phyloP scores from a whole-genome alignment of 768 basidiomycete genomes.

The Tephrocybe sp. region DNA sequence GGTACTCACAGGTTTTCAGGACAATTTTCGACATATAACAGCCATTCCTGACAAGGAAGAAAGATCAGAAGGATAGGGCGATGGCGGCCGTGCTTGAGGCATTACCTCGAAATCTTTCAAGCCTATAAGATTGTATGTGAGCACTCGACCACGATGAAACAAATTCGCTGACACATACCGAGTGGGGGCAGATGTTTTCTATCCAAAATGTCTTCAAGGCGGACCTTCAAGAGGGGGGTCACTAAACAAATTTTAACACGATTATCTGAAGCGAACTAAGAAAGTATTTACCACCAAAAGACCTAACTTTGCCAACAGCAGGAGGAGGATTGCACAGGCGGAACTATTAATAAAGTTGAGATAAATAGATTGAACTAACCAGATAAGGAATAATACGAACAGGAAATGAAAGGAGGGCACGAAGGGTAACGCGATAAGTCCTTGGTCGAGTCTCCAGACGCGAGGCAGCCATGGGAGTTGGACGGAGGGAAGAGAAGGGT shows the following conservation, averaged over 20 bases:
- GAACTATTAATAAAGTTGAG: conserved; percentile 25
- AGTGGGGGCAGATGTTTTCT: conserved; percentile 78
- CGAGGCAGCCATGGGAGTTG: conserved; percentile 16
- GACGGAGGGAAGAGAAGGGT: conserved; percentile 1
- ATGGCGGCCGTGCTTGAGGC: background rate
- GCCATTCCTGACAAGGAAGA: conserved; percentile 57
- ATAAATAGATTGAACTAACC: background rate
- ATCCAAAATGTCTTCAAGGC: conserved; percentile 72
- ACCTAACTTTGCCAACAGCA: conserved; percentile 64
- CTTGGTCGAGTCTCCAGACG: conserved; percentile 24
- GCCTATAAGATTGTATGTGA: conserved; percentile 30
- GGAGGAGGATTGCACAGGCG: conserved; percentile 70
- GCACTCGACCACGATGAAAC: background rate
- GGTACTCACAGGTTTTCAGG: conserved; percentile 69
- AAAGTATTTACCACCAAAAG: conserved; percentile 46
- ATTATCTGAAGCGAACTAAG: background rate
- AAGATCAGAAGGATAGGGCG: background rate
- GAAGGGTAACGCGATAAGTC: conserved; percentile 23
- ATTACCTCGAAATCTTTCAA: conserved; percentile 67
- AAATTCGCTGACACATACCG: conserved; percentile 31
- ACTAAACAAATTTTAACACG: conserved; percentile 30
- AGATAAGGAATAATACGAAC: conserved; percentile 22
- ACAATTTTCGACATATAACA: conserved; percentile 72
- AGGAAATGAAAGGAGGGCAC: conserved; percentile 34
- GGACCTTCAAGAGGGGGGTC: conserved; percentile 64